Percentiles rank a stretch among this genome's conserved stretches.
Evolutionary conservation across 495 filamentous ascomycete species (phyloP).

Genomic region (Hypoxylon fuscum): DNA sequence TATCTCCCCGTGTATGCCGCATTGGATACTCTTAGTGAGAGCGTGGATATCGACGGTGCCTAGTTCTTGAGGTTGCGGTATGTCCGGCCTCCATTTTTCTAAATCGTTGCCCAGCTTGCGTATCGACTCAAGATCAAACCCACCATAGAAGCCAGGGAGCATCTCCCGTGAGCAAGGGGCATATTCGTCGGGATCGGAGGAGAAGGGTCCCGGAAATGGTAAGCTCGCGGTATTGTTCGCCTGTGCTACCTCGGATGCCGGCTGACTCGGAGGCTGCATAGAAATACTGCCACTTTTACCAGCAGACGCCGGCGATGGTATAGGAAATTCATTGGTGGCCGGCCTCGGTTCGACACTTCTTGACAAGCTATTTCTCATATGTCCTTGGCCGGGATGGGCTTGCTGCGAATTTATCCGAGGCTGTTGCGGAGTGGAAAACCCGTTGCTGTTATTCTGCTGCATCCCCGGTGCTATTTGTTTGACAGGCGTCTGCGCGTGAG

Average conservation of each 20-base stretch:
- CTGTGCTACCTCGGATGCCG: slow-evolving; percentile 43
- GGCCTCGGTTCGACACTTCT: slow-evolving; percentile 54
- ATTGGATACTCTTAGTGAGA: slow-evolving; percentile 91
- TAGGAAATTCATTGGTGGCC: slow-evolving; percentile 50
- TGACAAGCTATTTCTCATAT: slow-evolving; percentile 52
- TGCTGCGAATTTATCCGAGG: slow-evolving; percentile 51
- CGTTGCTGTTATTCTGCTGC: slow-evolving; percentile 59
- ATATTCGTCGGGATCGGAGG: slow-evolving; percentile 57
- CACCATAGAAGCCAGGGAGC: slow-evolving; percentile 64
- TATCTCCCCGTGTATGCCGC: slow-evolving; percentile 87
- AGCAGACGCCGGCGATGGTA: slow-evolving; percentile 51
- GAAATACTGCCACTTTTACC: slow-evolving; percentile 49
- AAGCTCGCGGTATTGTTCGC: slow-evolving; percentile 37
- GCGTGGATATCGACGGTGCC: slow-evolving; percentile 90
- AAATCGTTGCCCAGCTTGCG: slow-evolving; percentile 70
- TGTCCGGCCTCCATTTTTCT: slow-evolving; percentile 69
- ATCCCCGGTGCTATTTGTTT: slow-evolving; percentile 58
- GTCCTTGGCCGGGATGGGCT: slow-evolving; percentile 40
- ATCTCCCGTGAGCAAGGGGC: slow-evolving; percentile 70
- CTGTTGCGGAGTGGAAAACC: slow-evolving; percentile 59
- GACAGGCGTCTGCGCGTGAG: slow-evolving; percentile 56
- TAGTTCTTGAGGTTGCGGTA: slow-evolving; percentile 79
- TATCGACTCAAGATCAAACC: slow-evolving; percentile 69
- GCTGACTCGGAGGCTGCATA: slow-evolving; percentile 47
- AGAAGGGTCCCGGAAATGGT: slow-evolving; percentile 47